A percentile compares a stretch with the other conserved stretches of the same genome.
Evolutionary conservation across 306 rosid species (phyloP).

Genomic region (Cicer pinnatifidum): DNA sequence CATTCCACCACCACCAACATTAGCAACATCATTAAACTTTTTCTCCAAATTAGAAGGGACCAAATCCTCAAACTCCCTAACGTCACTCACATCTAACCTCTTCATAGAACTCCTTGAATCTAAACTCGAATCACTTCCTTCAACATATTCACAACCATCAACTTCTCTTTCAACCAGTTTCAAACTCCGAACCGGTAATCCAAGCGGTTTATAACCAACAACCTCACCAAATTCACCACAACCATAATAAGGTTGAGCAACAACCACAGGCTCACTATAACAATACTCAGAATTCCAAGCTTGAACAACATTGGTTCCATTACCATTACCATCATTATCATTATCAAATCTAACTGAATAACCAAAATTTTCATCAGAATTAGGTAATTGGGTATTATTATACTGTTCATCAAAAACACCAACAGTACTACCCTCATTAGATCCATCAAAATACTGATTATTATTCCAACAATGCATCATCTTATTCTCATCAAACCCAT

Average conservation of each 20-base stretch:
- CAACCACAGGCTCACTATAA: conserved; percentile 61
- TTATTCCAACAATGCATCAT: conserved; percentile 50
- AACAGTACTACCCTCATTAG: conserved; percentile 45
- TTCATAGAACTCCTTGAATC: conserved; percentile 60
- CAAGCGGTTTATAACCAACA: conserved; percentile 63
- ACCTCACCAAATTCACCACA: conserved; percentile 52
- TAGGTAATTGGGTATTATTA: conserved; percentile 48
- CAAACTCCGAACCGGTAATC: conserved; percentile 84
- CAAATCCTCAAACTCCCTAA: conserved; percentile 56
- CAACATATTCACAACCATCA: conserved; percentile 49
- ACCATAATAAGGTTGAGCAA: conserved; percentile 62
- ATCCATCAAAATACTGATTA: conserved; percentile 52
- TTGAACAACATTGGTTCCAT: conserved; percentile 58
- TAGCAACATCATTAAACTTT: conserved; percentile 52
- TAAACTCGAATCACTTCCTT: conserved; percentile 65
- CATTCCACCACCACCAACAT: conserved; percentile 52
- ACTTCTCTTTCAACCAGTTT: conserved; percentile 50
- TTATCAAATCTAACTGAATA: conserved; percentile 48
- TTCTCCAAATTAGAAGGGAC: conserved; percentile 58
- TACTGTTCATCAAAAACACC: conserved; percentile 59
- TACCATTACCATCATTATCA: conserved; percentile 38
- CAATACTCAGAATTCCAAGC: conserved; percentile 73
- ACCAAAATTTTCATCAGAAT: conserved; percentile 42
- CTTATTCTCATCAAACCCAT: conserved; percentile 59
- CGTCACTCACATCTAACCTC: conserved; percentile 46